These are phyloP conservation scores for Boletus fagicola DNA, from an alignment of 768 basidiomycete species.

Conservation along the genomic window DNA sequence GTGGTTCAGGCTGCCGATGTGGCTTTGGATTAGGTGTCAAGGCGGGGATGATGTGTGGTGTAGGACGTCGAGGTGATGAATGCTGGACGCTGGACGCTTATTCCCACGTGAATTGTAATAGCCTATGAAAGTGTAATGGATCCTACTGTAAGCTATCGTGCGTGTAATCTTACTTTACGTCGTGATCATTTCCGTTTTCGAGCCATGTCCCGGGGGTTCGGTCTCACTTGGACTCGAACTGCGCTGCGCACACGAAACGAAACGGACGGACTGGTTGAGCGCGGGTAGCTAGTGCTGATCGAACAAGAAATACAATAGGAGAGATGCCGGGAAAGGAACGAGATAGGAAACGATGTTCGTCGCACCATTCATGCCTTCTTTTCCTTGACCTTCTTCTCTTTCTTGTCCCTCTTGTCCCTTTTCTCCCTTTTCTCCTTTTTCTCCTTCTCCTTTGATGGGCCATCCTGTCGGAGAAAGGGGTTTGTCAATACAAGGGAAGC, in stretches of 20 bases:
- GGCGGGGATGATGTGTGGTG: too few species aligned
- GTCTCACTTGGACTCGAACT: too few species aligned
- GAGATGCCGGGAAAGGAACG: not conserved
- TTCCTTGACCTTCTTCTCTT: constrained; percentile 46
- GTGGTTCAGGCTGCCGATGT: constrained; percentile 49
- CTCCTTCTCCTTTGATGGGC: constrained; percentile 37
- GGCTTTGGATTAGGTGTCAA: too few species aligned
- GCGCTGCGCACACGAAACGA: too few species aligned
- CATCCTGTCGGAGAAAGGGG: constrained; percentile 24
- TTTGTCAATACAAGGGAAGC: not conserved
- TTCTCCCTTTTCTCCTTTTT: constrained; percentile 43
- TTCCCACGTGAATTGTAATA: too few species aligned
- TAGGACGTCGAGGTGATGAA: too few species aligned
- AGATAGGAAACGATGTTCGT: not conserved
- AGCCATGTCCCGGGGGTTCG: too few species aligned
- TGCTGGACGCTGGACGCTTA: too few species aligned
- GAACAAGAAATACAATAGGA: not conserved
- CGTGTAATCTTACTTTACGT: too few species aligned
- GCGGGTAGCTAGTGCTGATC: not conserved
- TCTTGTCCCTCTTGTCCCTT: constrained; percentile 36
- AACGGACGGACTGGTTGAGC: not conserved
- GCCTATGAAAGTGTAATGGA: too few species aligned
- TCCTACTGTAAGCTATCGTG: too few species aligned
- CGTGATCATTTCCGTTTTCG: too few species aligned
- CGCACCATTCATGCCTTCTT: constrained; percentile 40